Base-by-base conservation (phyloP, 1,284 basidiomycete genomes). In the Cerioporus squamosus region DNA sequence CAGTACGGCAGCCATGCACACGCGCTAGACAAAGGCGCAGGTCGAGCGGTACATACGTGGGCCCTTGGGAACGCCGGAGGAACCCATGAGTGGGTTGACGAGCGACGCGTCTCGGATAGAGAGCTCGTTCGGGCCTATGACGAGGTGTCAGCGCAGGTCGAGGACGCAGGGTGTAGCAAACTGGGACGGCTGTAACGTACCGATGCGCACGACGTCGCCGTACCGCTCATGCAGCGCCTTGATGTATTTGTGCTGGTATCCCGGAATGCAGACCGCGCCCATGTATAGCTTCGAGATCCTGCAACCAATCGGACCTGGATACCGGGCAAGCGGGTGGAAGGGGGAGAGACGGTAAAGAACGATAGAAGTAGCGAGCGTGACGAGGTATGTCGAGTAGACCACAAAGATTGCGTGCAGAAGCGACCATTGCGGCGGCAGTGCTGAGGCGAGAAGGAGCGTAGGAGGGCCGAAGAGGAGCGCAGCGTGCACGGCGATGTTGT, bases 181-280 rank as follows among this genome's bases (percentile, higher is more conserved):
- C 9, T 17, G 33, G 14, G 31, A 9, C 36, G 26, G 20, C 7
- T 29, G 10, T 29, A 9, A 29, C 66, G 10, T 44, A 72, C 72
- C 72, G 17, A 67, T 68, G 9, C 73, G 59, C 14, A 74, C 70
- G 23, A 71, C 53, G 33, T 72, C 68, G 5, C 72, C 72, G 48
- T 74, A 71, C 29, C 57, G 59, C 12, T 68, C 60, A 47, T 74
- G 73, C 4, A 72, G 57, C 2, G 54, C 18, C 33, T 67, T 55
- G 46, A 66, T 59, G 54, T 68, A 71, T 10, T 53, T 39, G 53
- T 73, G 66, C 48, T 66, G 68, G 17, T 61, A 64, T 3, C 74
- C 74, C 1, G 36, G 22, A 17, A 44, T 38, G 3, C 18, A 53
- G 8, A 60, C 42, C 1, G 65, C 51, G 22, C 67, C 60, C 48